phyloP scores from a whole-genome alignment of 1,284 basidiomycete genomes.

The Leccinum solheimii region DNA sequence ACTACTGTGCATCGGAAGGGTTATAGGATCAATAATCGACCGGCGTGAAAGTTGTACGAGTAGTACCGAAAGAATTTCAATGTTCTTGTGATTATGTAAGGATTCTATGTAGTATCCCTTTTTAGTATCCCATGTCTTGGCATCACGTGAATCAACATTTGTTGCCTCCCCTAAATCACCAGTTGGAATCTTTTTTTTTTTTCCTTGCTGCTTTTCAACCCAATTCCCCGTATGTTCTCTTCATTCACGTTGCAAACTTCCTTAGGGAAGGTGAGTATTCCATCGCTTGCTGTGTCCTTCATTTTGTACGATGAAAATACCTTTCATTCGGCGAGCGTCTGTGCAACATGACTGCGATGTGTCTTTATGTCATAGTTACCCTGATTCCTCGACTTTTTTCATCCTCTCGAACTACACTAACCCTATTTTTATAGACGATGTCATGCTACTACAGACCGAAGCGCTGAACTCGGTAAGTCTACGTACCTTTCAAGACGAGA shows the following conservation, averaged over 20 bases:
- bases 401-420: constrained; percentile 11
- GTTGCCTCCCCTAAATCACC: constrained; percentile 14
- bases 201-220: not conserved
- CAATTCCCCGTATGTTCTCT: not conserved
- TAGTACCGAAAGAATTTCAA: not conserved
- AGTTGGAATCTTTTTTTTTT: not conserved
- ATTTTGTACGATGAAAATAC: constrained; percentile 50
- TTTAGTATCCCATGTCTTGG: not conserved
- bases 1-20: not conserved
- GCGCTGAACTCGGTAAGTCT: constrained; percentile 13
- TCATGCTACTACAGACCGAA: not conserved
- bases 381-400: constrained; percentile 55
- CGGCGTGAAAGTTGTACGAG: not conserved
- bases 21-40: not conserved
- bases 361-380: constrained; percentile 83
- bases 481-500: constrained; percentile 1
- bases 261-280: constrained; percentile 11
- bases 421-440: constrained; percentile 9
- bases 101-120: too few species aligned
- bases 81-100: not conserved
- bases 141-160: not conserved
- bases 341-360: constrained; percentile 38
- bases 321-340: constrained; percentile 46
- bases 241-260: not conserved
- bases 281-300: not conserved